Percentiles rank a stretch among this genome's conserved stretches.
Conservation (phyloP, 2,329 filamentous ascomycete genomes). For the Epichloe typhina region DNA sequence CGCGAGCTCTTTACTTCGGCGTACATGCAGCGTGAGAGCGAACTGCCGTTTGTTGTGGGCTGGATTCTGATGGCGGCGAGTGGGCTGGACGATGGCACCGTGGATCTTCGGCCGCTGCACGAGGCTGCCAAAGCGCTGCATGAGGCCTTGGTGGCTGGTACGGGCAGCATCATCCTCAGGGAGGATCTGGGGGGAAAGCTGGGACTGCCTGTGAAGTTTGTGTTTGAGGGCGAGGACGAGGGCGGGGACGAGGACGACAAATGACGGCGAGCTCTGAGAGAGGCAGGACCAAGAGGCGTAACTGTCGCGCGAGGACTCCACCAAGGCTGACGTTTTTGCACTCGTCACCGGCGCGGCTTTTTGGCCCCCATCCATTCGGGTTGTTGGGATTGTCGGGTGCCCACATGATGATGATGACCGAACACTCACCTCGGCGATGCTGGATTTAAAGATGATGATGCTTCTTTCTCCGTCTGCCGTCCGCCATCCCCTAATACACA, state of each 20-base stretch:
- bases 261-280: neutral
- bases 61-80: constrained; percentile 23
- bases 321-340: no score
- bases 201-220: neutral
- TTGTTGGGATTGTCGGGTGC: neutral
- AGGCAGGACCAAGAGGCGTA: no score
- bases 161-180: neutral
- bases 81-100: neutral
- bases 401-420: neutral
- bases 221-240: neutral
- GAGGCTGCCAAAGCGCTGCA: neutral
- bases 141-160: neutral
- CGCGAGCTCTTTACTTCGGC: constrained; percentile 17
- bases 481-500: no score
- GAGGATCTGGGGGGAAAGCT: neutral
- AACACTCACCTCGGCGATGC: no score
- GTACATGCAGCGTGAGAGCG: constrained; percentile 24
- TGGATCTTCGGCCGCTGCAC: neutral
- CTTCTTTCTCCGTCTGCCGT: no score
- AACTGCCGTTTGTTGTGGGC: constrained; percentile 27
- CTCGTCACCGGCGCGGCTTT: no score
- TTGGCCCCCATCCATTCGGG: no score
- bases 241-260: neutral
- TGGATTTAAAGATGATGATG: neutral
- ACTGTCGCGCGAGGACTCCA: no score